Evolutionary conservation across 257 asterid species (phyloP), one percentile per base, ranked within the genome.

Genomic region (Nicotiana paniculata): DNA sequence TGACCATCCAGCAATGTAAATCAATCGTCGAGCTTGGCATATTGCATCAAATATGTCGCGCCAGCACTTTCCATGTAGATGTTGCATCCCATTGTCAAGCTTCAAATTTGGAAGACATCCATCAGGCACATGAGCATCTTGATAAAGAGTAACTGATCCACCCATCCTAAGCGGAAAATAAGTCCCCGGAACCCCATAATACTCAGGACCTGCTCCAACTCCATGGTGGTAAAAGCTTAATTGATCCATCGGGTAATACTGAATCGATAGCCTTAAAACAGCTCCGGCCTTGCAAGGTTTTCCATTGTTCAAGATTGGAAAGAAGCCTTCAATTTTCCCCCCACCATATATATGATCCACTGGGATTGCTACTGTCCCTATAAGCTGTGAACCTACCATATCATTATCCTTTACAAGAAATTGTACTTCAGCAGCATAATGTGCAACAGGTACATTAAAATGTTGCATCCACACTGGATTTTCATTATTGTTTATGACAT

Each of bases 91-190:
- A 17, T 89, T 83, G 21, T 89, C 99, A 51, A 91, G 97, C 86
- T 76, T 91, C 87, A 94, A 69, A 67, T 79, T 89, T 5, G 97
- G 99, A 59, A 96, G 93, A 84, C 83, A 81, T 51, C 93, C 98
- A 86, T 91, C 95, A 17, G 97, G 98, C n/a, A 91, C 98, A 88
- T 96, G 98, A 67, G 99, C 98, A 93, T 96, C 99, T 86, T 96
- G 99, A 88, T 94, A 96, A 26, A 96, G 96, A 28, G 88, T 94
- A 58, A 96, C 96, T 7, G 83, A 88, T 81, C 99, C 99, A 17
- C 99, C 98, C 86, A 84, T 93, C 88, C 99, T 91, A 78, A 94
- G 94, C 1, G 99, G 99, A 87, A 94, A 96, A 82, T 96, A 96
- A 9, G 99, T 93, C 77, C 95, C 93, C 0, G 93, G 97, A 70